Base-by-base conservation (phyloP, 1,284 basidiomycete genomes). In the Meira miltonrushii region DNA sequence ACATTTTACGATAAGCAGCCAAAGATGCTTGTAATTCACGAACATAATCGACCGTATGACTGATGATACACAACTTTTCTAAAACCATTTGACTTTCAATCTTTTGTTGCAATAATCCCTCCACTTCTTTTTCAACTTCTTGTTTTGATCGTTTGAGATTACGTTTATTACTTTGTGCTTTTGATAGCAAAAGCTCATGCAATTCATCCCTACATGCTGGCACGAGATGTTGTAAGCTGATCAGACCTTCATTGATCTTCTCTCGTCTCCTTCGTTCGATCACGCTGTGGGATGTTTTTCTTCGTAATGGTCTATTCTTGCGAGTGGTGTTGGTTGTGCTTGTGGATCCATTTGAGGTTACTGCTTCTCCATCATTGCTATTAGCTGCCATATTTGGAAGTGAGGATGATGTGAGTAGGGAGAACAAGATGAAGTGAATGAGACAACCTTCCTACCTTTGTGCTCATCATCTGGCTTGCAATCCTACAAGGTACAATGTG, bases 181-280 rank as follows among this genome's bases (percentile, higher is more conserved):
- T 57, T 28, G 47, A 54, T n/a, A 59, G 51, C 25, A 75, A 59
- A 39, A 69, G 59, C 41, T 74, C 70, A 33, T 59, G 58, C n/a
- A 68, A 72, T 55, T 78, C 71, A 21, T 67, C 62, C 46, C 64
- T 65, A 41, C 76, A 78, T 9, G 76, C 76, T 0, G 76, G 76
- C 10, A 78, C 69, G 13, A 64, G 53, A 40, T 59, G 58, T 47
- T 77, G 74, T 33, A 78, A 55, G 13, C 61, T 53, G 39, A 77
- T 64, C 8, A 78, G 69, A 51, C 72, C 70, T 54, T 78, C 75
- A 60, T 78, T 78, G 68, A 78, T 78, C 66, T 78, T 78, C 47
- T 75, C 73, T 17, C 76, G 53, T 10, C 76, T 59, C 17, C 75
- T 65, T 9, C 76, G 54, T 58, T 78, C 76, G 47, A 78, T 78